A percentile compares a stretch with the other conserved stretches of the same genome.
Evolutionary conservation across 345 rosid species (phyloP).

Genomic region (Gossypium australe): DNA sequence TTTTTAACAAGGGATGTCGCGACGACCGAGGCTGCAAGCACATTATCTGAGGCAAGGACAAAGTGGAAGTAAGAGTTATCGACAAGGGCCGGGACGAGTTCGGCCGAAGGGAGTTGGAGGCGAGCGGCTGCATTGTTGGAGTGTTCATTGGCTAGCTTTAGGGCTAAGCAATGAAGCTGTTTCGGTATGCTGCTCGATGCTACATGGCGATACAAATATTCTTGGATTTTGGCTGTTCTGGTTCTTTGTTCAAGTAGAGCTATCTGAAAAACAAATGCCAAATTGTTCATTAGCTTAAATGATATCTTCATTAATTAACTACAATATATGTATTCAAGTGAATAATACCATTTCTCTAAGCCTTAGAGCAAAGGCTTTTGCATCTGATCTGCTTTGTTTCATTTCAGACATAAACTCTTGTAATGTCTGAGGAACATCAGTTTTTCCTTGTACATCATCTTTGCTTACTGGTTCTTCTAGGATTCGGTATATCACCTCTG

Average conservation of each 20-base stretch:
- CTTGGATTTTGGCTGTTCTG: conserved; percentile 87
- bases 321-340: not conserved
- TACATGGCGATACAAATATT: conserved; percentile 80
- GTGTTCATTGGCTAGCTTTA: conserved; percentile 80
- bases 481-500: conserved; percentile 72
- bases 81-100: conserved; percentile 77
- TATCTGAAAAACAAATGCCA: conserved; percentile 32
- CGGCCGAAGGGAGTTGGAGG: conserved; percentile 80
- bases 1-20: conserved; percentile 67
- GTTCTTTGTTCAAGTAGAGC: conserved; percentile 81
- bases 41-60: conserved; percentile 88
- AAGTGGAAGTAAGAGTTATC: conserved; percentile 77
- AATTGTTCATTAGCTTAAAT: not conserved
- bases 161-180: conserved; percentile 81
- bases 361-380: conserved; percentile 73
- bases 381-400: conserved; percentile 54
- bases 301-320: not conserved
- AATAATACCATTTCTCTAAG: conserved; percentile 77
- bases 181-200: conserved; percentile 97
- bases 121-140: conserved; percentile 90
- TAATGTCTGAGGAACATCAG: conserved; percentile 72
- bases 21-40: conserved; percentile 89
- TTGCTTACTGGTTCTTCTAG: conserved; percentile 52
- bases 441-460: conserved; percentile 67
- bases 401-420: conserved; percentile 70